Evolutionary conservation across 805 yeast species (phyloP), one percentile per base, ranked within the genome.

Genomic region (Sugiyamaella qingdaonensis): DNA sequence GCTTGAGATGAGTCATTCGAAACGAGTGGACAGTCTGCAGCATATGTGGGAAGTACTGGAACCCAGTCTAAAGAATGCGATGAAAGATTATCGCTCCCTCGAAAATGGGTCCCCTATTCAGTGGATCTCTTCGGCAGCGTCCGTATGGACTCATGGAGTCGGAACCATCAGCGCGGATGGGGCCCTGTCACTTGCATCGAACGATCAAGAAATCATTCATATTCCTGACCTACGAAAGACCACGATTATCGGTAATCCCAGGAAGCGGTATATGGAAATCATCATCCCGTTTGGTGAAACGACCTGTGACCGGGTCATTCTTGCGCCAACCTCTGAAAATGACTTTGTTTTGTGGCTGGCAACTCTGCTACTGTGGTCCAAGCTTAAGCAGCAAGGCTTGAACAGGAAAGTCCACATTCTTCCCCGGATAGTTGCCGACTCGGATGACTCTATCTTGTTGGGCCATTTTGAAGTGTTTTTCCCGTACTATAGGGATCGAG

Each of bases 341-440:
- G 62, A 58, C 44, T 60, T 54, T 34, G 45, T 52, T 32, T 39
- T 31, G 27, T 58, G 61, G 58, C 47, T 54, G 10, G 57, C 54
- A 10, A 45, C 51, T 11, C 41, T 60, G 42, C 42, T 60, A 10
- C 45, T 60, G 29, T 54, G 53, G 53, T 58, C 62, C 16, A 57
- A 56, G 44, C 53, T 60, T 35, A 59, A 56, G 42, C 54, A 60
- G 7, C 43, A 33, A 4, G 64, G 64, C 10, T 19, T 59, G 14
- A 46, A 48, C 18, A 33, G 49, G 24, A 59, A 59, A 42, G 45
- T 55, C 9, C 51, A 29, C 45, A 18, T 48, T 24, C 24, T 36
- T 5, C 47, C 52, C 16, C 18, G 43, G 41, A 46, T 16, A 24
- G 32, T 44, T n/a, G 44, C 36, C 2, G 45, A 41, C 19, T 29